Evolutionary conservation across 768 basidiomycete genomes (phyloP), one percentile per base, ranked within the genome.

Genomic region (Pholiota microspora): DNA sequence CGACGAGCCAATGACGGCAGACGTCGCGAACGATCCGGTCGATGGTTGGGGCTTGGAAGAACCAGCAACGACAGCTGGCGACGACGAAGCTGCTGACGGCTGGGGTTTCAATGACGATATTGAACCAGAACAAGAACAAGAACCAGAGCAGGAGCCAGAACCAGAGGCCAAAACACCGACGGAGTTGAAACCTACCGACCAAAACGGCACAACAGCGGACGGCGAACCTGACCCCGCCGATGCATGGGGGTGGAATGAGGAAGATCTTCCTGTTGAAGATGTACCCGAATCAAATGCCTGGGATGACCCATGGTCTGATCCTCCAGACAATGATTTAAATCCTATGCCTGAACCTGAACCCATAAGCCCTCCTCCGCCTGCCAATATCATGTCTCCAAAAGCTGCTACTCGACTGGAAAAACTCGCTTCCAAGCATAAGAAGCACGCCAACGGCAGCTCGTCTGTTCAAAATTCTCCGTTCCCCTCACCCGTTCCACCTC

Each of bases 171-270:
- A 34, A n/a, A 36, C 49, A n/a, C 12, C 21, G 10, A 46, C 38
- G 49, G 45, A 48, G 56, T 15, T 52, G 54, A 45, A 31, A 31
- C 38, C 45, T 24, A 57, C 45, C 8, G 46, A 48, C 28, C 28
- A 16, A 10, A 31, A 16, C 8, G 31, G 16, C 5, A 34, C 27
- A 24, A 56, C 59, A 21, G 60, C 50, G 13, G 64, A 67, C 10
- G 59, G 64, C 4, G 77, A 77, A 23, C 67, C 73, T 12, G 79
- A 82, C 58, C 68, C 81, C 7, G 73, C 68, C 13, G 84, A 86
- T 60, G 83, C 88, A 0, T 92, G 91, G 90, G 91, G 85, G 2
- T 90, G 84, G 84, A 84, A 89, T 34, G 82, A 84, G 36, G 82
- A 83, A 27, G 76, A 70, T 5, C 47, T 64, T 7, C 67, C 68